phyloP scores from a whole-genome alignment of 2,329 filamentous ascomycete genomes.

The Canariomyces notabilis region DNA sequence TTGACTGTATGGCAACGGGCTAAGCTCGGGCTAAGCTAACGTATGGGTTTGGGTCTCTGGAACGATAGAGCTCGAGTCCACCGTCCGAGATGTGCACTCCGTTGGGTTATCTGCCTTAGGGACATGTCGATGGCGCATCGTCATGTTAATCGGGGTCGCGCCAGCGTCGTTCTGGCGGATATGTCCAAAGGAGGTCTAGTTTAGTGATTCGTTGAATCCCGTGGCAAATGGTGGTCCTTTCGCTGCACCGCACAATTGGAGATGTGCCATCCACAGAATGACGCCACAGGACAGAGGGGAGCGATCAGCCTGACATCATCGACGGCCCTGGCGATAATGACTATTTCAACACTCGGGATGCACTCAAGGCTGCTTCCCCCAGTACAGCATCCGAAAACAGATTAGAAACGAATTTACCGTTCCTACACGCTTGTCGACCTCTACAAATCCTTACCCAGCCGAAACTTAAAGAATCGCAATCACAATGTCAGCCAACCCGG shows the following conservation, averaged over 20 bases:
- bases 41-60: no score
- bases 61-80: no score
- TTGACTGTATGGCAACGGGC: no score
- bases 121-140: no score
- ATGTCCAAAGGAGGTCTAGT: not conserved
- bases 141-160: no score
- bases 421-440: not conserved
- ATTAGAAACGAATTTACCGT: not conserved
- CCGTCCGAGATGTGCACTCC: no score
- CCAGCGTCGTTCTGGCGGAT: no score
- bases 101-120: no score
- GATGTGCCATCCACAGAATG: not conserved
- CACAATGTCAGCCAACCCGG: constrained; percentile 46
- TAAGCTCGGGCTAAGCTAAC: no score
- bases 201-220: not conserved
- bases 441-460: not conserved
- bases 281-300: not conserved
- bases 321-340: not conserved
- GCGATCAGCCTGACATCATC: not conserved
- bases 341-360: not conserved
- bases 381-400: not conserved
- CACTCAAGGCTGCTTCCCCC: not conserved
- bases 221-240: not conserved
- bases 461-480: not conserved
- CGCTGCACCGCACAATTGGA: not conserved